Evolutionary conservation across 768 basidiomycete genomes (phyloP).

Genomic region (Sporobolomyces roseus): DNA sequence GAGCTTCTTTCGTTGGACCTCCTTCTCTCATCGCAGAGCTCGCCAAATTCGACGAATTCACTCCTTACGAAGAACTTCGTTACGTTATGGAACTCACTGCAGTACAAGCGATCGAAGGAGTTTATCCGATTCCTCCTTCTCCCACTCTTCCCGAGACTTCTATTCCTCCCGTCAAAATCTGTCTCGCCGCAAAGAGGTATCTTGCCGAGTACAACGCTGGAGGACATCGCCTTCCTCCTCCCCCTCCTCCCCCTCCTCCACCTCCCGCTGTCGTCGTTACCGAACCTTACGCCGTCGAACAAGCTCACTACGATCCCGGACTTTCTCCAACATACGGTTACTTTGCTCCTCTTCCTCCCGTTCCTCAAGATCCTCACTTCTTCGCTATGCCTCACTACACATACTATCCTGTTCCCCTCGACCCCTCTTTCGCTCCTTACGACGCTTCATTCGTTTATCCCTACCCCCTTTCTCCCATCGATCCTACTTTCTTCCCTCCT

Average conservation of each 20-base stretch:
- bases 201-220: slow-evolving; percentile 9
- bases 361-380: background rate
- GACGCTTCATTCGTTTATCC: background rate
- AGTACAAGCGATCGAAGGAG: background rate
- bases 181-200: slow-evolving; percentile 3
- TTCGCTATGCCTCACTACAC: background rate
- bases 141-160: background rate
- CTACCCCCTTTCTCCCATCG: too few relatives aligned
- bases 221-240: background rate
- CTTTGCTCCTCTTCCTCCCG: background rate
- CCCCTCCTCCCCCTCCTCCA: background rate
- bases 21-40: background rate
- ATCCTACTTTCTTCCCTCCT: background rate
- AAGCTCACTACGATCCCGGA: background rate
- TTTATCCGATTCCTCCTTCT: slow-evolving; percentile 4
- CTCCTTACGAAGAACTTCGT: slow-evolving; percentile 11
- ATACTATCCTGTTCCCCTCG: background rate
- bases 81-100: slow-evolving; percentile 6
- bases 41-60: background rate
- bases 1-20: background rate
- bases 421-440: background rate
- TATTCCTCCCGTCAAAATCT: background rate
- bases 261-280: background rate
- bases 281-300: too few relatives aligned
- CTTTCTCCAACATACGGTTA: background rate